A percentile compares a stretch with the other conserved stretches of the same genome.
Evolutionary conservation across 345 rosid genomes (phyloP).

Genomic region (Eucalyptus sideroxylon): DNA sequence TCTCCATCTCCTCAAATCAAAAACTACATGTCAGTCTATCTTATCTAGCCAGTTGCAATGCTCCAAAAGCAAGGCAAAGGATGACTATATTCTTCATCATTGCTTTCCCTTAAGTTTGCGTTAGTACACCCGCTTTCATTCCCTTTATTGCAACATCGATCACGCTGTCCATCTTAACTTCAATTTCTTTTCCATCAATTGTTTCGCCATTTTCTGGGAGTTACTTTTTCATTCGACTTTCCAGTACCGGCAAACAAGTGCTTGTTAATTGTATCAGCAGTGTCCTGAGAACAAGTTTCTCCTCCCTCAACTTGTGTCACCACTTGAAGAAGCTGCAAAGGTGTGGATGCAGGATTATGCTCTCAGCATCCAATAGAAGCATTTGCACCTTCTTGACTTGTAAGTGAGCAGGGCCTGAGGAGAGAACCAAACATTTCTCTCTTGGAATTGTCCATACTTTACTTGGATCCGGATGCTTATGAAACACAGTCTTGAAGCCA

Average conservation of each 20-base stretch:
- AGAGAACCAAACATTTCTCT: neutral
- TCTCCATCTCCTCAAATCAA: neutral
- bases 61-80: neutral
- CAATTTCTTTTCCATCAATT: neutral
- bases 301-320: neutral
- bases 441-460: neutral
- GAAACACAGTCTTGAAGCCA: neutral
- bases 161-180: neutral
- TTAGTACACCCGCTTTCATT: neutral
- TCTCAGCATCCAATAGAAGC: neutral
- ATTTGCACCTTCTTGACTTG: neutral
- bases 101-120: neutral
- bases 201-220: neutral
- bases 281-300: neutral
- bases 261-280: neutral
- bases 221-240: neutral
- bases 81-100: neutral
- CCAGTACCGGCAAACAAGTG: neutral
- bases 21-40: neutral
- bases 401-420: neutral
- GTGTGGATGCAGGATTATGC: neutral
- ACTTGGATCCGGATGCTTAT: neutral
- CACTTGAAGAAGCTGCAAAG: neutral
- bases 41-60: neutral
- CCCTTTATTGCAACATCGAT: neutral